Evolutionary conservation across 108 stramenopile species (phyloP).

Genomic region (Cyclotella kingstonii): DNA sequence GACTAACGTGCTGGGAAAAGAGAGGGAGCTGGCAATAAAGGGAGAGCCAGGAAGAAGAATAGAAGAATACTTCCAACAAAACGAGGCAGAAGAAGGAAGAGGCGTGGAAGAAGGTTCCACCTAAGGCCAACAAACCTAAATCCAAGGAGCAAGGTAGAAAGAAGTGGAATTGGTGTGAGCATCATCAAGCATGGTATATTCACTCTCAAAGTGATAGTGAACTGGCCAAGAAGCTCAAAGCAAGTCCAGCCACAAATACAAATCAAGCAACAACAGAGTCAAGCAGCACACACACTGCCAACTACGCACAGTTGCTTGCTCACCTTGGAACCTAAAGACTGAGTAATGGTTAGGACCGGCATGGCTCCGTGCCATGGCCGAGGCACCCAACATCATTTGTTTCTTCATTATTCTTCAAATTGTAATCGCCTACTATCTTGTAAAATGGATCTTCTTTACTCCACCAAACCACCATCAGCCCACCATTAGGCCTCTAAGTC

Average conservation of each 20-base stretch:
- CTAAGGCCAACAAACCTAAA: slow-evolving; percentile 9
- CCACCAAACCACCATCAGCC: background rate
- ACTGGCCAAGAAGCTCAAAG: background rate
- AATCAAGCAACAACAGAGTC: background rate
- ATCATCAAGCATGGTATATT: slow-evolving; percentile 21
- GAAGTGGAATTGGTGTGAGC: slow-evolving; percentile 16
- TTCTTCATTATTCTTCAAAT: background rate
- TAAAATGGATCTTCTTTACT: background rate
- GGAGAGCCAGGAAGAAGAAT: background rate
- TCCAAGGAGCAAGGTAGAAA: background rate
- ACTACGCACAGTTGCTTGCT: background rate
- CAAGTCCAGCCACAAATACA: no score
- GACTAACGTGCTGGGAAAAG: background rate
- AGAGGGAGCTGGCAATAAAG: slow-evolving; percentile 7
- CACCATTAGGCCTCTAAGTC: background rate
- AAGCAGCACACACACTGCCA: background rate
- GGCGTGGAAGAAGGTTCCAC: slow-evolving; percentile 28
- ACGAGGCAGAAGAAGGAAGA: slow-evolving; percentile 14
- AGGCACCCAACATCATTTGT: background rate
- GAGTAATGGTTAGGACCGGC: slow-evolving; percentile 27
- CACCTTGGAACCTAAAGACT: background rate
- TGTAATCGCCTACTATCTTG: background rate
- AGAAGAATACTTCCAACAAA: slow-evolving; percentile 10
- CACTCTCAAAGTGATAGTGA: slow-evolving; percentile 1
- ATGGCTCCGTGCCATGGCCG: slow-evolving; percentile 17